These are phyloP conservation scores for Exophiala mesophila DNA, from an alignment of 2,329 filamentous ascomycete genomes.

Conservation along the genomic window DNA sequence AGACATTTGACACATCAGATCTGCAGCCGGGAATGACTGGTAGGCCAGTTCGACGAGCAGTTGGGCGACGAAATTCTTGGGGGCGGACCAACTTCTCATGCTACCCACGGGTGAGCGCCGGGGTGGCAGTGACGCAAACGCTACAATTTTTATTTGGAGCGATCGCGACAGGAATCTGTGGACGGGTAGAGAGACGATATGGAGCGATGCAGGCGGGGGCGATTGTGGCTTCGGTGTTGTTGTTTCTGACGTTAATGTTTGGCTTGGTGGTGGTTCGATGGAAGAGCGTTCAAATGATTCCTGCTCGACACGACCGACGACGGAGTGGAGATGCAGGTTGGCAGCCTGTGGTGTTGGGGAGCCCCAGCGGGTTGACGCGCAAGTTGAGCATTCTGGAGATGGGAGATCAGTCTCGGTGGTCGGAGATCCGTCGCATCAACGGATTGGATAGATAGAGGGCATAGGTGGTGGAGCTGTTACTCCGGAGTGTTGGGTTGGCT, in stretches of 20 bases:
- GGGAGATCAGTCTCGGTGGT: slow-evolving; percentile 64
- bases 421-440: slow-evolving; percentile 63
- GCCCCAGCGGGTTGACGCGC: slow-evolving; percentile 63
- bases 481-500: too few relatives aligned
- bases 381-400: slow-evolving; percentile 68
- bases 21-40: slow-evolving; percentile 66
- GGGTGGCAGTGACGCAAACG: slow-evolving; percentile 65
- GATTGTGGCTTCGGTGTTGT: slow-evolving; percentile 62
- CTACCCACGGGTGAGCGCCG: slow-evolving; percentile 68
- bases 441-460: slow-evolving; percentile 33
- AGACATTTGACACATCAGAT: slow-evolving; percentile 75
- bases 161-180: slow-evolving; percentile 62
- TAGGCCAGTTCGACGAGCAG: slow-evolving; percentile 37
- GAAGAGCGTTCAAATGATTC: slow-evolving; percentile 64
- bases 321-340: slow-evolving; percentile 36
- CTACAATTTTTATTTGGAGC: slow-evolving; percentile 67
- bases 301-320: slow-evolving; percentile 30
- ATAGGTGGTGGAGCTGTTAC: too few relatives aligned
- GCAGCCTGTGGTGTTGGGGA: slow-evolving; percentile 66
- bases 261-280: slow-evolving; percentile 60
- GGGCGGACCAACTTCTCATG: slow-evolving; percentile 67
- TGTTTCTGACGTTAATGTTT: slow-evolving; percentile 60
- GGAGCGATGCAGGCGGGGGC: slow-evolving; percentile 65
- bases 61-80: slow-evolving; percentile 40
- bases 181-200: slow-evolving; percentile 59